Evolutionary conservation across 1,284 basidiomycete genomes (phyloP), one percentile per base, ranked within the genome.

Genomic region (Moesziomyces parantarcticus): DNA sequence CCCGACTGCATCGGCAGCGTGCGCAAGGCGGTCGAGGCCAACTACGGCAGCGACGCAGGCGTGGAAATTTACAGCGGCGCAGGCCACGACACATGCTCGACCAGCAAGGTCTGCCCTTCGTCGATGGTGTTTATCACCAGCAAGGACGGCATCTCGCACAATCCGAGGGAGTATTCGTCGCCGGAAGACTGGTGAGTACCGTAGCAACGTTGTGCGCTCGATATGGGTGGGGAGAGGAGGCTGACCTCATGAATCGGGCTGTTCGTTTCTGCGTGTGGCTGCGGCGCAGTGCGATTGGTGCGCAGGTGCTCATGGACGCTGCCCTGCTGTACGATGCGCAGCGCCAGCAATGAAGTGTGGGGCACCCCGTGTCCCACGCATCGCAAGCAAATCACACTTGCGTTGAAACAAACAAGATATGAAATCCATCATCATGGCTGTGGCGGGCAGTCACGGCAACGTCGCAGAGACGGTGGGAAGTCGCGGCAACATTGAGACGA

Each of bases 11-110:
- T 73, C 42, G 26, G 20, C 9, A 55, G 54, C 55, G 61, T 73
- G 23, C 56, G 65, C 29, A 56, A 58, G 42, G 70, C 70, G 0
- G 62, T 52, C 42, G 57, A 68, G 48, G 51, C 40, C 26, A 65
- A 66, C 48, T 62, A 48, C 40, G 63, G 65, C 18, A 39, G 40
- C n/a, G 57, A 68, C 5, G 56, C 59, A 5, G 47, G 57, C 9
- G 11, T 58, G 20, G 70, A 73, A 36, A 57, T 73, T 29, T 65
- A 64, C 54, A 66, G 62, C 36, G 70, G 70, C n/a, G 70, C 70
- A 6, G 70, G 70, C 3, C 70, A 73, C 58, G 70, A 73, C n/a
- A 66, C 70, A 6, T 73, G 70, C 20, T 73, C 62, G 34, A 73
- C 70, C 1, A 66, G 62, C 40, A 73, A 66, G 46, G 49, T 55